A percentile compares a stretch with the other conserved stretches of the same genome.
These are phyloP conservation scores for Ceratocystiopsis brevicomis DNA, from an alignment of 2,329 filamentous ascomycete species.

Conservation along the genomic window DNA sequence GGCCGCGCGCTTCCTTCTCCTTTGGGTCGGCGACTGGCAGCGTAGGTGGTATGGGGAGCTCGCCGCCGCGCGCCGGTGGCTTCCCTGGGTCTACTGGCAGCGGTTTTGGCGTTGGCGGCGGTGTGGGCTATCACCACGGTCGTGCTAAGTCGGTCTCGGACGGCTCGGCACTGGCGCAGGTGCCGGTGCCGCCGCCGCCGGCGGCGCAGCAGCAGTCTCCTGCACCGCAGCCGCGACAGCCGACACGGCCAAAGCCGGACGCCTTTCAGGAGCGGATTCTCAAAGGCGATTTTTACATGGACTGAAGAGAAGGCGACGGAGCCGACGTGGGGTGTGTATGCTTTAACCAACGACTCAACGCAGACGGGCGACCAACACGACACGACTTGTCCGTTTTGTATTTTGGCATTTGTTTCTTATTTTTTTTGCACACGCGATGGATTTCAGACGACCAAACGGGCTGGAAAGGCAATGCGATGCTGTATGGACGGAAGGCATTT, in stretches of 20 bases:
- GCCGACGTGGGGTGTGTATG: too few relatives aligned
- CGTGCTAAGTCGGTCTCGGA: slow-evolving; percentile 52
- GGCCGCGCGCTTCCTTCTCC: slow-evolving; percentile 37
- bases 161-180: slow-evolving; percentile 22
- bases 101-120: slow-evolving; percentile 1
- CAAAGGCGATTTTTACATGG: slow-evolving; percentile 97
- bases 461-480: too few relatives aligned
- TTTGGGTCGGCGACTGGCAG: slow-evolving; percentile 22
- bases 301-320: slow-evolving; percentile 28
- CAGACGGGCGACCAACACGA: too few relatives aligned
- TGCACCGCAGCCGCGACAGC: slow-evolving; percentile 26
- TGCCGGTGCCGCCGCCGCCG: too few relatives aligned
- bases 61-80: slow-evolving; percentile 21
- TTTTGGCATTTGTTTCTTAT: too few relatives aligned
- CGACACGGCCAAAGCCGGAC: slow-evolving; percentile 56
- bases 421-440: background rate
- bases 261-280: slow-evolving; percentile 92
- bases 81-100: slow-evolving; percentile 2
- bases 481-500: too few relatives aligned
- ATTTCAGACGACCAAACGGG: too few relatives aligned
- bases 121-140: slow-evolving; percentile 27
- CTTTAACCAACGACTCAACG: too few relatives aligned
- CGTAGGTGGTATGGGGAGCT: slow-evolving; percentile 17
- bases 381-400: too few relatives aligned
- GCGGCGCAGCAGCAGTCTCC: slow-evolving; percentile 34